Percentiles rank a stretch among this genome's conserved stretches.
These are phyloP conservation scores for Nidularia pulvinata DNA, from an alignment of 768 basidiomycete genomes.

Conservation along the genomic window DNA sequence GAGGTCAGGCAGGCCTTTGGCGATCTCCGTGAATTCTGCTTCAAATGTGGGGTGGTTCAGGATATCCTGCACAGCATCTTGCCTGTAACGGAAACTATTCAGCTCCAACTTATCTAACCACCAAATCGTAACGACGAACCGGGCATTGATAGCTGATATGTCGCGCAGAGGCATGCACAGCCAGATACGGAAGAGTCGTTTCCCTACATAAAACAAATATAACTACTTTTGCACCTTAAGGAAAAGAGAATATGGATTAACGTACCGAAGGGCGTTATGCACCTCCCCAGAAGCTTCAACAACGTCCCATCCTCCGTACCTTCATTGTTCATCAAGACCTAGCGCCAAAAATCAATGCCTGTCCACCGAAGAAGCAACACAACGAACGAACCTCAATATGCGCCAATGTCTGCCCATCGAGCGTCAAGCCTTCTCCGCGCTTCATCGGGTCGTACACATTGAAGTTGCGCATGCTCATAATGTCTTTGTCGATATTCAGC, in stretches of 20 bases:
- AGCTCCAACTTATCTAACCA: too few relatives aligned
- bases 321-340: slow-evolving; percentile 95
- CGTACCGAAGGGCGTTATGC: slow-evolving; percentile 90
- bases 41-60: slow-evolving; percentile 81
- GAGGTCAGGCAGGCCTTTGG: slow-evolving; percentile 86
- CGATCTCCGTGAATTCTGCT: slow-evolving; percentile 69
- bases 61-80: slow-evolving; percentile 96
- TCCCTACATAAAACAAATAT: slow-evolving; percentile 62
- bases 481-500: slow-evolving; percentile 94
- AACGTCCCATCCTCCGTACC: slow-evolving; percentile 92
- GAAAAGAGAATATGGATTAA: too few relatives aligned
- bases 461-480: slow-evolving; percentile 96
- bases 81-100: too few relatives aligned
- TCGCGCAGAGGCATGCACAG: slow-evolving; percentile 89
- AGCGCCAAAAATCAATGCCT: too few relatives aligned
- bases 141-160: slow-evolving; percentile 82
- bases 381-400: slow-evolving; percentile 94
- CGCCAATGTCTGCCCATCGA: slow-evolving; percentile 95
- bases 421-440: slow-evolving; percentile 74
- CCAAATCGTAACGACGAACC: too few relatives aligned
- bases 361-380: too few relatives aligned
- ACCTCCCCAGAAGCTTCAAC: slow-evolving; percentile 77
- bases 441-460: slow-evolving; percentile 97
- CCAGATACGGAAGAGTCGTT: slow-evolving; percentile 97
- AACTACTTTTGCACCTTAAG: too few relatives aligned